Percentiles rank a stretch among this genome's conserved stretches.
Conservation (phyloP, 495 filamentous ascomycete species). For the Pyrenopolyporus hunteri region DNA sequence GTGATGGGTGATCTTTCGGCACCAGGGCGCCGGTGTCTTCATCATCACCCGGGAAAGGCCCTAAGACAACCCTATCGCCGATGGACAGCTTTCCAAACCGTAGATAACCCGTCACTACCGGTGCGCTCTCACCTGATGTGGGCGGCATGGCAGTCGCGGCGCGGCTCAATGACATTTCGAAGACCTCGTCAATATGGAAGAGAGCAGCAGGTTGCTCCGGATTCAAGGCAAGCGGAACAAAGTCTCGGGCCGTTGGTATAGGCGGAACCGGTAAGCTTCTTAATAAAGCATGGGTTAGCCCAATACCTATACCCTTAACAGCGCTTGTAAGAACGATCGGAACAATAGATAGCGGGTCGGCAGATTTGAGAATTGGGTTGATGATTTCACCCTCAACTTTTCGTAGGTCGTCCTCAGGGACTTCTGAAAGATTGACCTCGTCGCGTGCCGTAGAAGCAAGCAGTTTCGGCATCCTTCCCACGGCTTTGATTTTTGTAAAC, state of each 20-base stretch:
- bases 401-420: slow-evolving; percentile 53
- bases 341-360: slow-evolving; percentile 62
- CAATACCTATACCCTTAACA: slow-evolving; percentile 82
- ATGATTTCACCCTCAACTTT: slow-evolving; percentile 58
- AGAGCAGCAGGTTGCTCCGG: slow-evolving; percentile 61
- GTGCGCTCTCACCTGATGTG: slow-evolving; percentile 48
- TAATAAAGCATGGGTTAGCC: slow-evolving; percentile 80
- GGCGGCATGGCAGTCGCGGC: slow-evolving; percentile 55
- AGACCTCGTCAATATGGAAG: slow-evolving; percentile 87
- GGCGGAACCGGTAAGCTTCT: slow-evolving; percentile 75
- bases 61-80: slow-evolving; percentile 79
- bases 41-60: slow-evolving; percentile 69
- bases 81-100: slow-evolving; percentile 77
- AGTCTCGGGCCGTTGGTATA: slow-evolving; percentile 54
- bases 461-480: slow-evolving; percentile 73
- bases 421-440: slow-evolving; percentile 42
- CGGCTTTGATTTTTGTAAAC: slow-evolving; percentile 76
- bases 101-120: slow-evolving; percentile 83
- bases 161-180: slow-evolving; percentile 60
- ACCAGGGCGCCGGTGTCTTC: slow-evolving; percentile 44
- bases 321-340: slow-evolving; percentile 91
- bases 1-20: slow-evolving; percentile 47
- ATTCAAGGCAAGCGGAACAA: slow-evolving; percentile 50
- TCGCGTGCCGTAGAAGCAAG: slow-evolving; percentile 56
- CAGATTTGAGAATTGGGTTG: slow-evolving; percentile 49